Evolutionary conservation across 2,329 filamentous ascomycete genomes (phyloP), one percentile per base, ranked within the genome.

Genomic region (Ascochyta viciae-villosae): DNA sequence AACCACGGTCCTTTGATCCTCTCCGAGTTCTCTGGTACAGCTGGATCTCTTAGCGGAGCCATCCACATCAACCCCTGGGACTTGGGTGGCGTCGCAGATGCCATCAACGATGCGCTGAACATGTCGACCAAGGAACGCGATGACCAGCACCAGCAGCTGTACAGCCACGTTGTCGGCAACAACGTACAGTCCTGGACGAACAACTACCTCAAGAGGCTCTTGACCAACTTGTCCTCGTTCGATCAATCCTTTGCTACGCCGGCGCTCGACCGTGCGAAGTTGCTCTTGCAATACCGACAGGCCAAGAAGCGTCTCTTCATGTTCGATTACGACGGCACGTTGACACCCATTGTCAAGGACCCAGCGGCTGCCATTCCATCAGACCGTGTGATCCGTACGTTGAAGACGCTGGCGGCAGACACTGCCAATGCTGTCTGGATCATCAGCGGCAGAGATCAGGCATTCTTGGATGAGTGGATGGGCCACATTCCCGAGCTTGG

Each of bases 51-150:
- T 34, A 85, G 86, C 59, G 89, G 90, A 69, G 94, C 94, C 29
- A 92, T 96, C 59, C 92, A 96, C 76, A 96, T 98, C 81, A 98
- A 98, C 77, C 94, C 94, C 1, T 98, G 93, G 92, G 92, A 97
- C 73, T 83, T 94, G 50, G 87, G 84, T 24, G 91, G 90, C 33
- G 93, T 96, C 13, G 93, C 93, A 4, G 85, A 89, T 48, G 87
- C 92, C 62, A 93, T 98, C 73, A 85, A 96, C 70, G 80, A 87
- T 49, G 94, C 92, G 4, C 82, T 98, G 56, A 89, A 85, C 24
- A 94, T 96, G 90, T 79, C 86, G 0, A 76, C 82, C 1, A 83
- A 86, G 9, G 82, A 87, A 65, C 89, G 89, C 60, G 77, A 83
- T 64, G 78, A 82, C 22, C 89, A 92, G 79, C 91, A 96, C 70